A percentile compares a stretch with the other conserved stretches of the same genome.
phyloP scores from a whole-genome alignment of 2,329 filamentous ascomycete genomes.

The Aspergillus quadricinctus region DNA sequence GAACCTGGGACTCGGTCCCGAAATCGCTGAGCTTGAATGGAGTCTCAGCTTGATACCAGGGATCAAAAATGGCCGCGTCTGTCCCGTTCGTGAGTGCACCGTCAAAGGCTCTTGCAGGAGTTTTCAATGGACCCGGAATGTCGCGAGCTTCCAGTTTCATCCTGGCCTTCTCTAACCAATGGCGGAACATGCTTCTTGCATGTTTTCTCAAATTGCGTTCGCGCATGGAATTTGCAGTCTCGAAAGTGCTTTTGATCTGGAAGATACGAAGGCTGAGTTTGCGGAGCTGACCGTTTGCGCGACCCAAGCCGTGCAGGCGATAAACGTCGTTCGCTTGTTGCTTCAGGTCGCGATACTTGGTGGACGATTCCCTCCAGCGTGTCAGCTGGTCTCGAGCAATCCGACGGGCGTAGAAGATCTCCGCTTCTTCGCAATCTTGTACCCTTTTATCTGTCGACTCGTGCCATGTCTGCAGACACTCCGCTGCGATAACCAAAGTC shows the following conservation, averaged over 20 bases:
- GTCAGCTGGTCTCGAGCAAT: conserved; percentile 36
- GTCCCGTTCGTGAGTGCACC: conserved; percentile 16
- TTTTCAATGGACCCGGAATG: conserved; percentile 25
- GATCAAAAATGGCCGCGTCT: conserved; percentile 28
- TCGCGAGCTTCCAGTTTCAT: conserved; percentile 26
- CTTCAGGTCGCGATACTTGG: conserved; percentile 32
- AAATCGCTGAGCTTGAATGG: conserved; percentile 37
- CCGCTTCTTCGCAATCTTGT: conserved; percentile 34
- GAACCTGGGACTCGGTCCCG: conserved; percentile 25
- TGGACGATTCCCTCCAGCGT: conserved; percentile 32
- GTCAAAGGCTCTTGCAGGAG: conserved; percentile 21
- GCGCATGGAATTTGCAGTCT: conserved; percentile 51
- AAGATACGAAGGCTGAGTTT: conserved; percentile 57
- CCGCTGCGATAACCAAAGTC: conserved; percentile 29
- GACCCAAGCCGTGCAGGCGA: conserved; percentile 44
- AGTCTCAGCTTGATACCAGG: conserved; percentile 33
- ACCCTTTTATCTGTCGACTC: conserved; percentile 32
- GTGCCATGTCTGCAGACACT: conserved; percentile 42
- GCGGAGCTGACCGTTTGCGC: conserved; percentile 48
- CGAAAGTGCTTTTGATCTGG: conserved; percentile 47
- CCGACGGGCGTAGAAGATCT: conserved; percentile 35
- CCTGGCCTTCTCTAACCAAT: conserved; percentile 49
- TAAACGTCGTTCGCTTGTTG: conserved; percentile 45
- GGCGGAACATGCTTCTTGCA: conserved; percentile 50
- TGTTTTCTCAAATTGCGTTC: conserved; percentile 53